Evolutionary conservation across 2,329 filamentous ascomycete genomes (phyloP).

Genomic region (Penicillium sp.): DNA sequence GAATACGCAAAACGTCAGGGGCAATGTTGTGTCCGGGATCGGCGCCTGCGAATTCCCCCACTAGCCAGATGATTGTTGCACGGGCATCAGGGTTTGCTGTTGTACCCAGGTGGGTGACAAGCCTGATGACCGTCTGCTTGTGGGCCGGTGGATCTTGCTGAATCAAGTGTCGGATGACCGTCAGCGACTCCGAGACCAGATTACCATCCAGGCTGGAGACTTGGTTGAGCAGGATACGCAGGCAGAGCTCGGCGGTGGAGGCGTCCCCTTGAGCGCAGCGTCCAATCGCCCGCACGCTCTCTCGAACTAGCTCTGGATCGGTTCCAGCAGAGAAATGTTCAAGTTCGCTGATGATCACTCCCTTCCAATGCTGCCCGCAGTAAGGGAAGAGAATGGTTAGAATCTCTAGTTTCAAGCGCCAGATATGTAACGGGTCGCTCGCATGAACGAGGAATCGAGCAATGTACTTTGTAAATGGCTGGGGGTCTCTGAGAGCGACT

Average conservation of each 20-base stretch:
- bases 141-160: conserved; percentile 82
- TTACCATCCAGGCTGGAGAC: conserved; percentile 83
- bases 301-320: conserved; percentile 72
- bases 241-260: conserved; percentile 67
- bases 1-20: conserved; percentile 80
- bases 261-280: conserved; percentile 78
- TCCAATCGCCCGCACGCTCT: conserved; percentile 87
- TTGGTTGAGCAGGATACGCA: conserved; percentile 76
- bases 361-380: conserved; percentile 67
- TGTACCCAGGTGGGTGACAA: conserved; percentile 87
- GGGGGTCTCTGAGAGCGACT: conserved; percentile 71
- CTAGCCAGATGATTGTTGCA: conserved; percentile 94
- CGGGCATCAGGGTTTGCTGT: conserved; percentile 81
- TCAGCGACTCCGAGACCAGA: conserved; percentile 84
- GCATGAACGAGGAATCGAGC: conserved; percentile 83
- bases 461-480: conserved; percentile 78
- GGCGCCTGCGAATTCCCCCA: conserved; percentile 83
- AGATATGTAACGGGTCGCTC: conserved; percentile 72
- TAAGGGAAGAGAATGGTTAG: conserved; percentile 87
- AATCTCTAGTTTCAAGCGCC: conserved; percentile 86
- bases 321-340: conserved; percentile 80
- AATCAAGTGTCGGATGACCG: conserved; percentile 91
- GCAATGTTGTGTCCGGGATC: conserved; percentile 83
- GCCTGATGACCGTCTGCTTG: conserved; percentile 73
- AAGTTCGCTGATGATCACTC: conserved; percentile 82